phyloP scores from a whole-genome alignment of 768 basidiomycete genomes.

The Russula sp. region DNA sequence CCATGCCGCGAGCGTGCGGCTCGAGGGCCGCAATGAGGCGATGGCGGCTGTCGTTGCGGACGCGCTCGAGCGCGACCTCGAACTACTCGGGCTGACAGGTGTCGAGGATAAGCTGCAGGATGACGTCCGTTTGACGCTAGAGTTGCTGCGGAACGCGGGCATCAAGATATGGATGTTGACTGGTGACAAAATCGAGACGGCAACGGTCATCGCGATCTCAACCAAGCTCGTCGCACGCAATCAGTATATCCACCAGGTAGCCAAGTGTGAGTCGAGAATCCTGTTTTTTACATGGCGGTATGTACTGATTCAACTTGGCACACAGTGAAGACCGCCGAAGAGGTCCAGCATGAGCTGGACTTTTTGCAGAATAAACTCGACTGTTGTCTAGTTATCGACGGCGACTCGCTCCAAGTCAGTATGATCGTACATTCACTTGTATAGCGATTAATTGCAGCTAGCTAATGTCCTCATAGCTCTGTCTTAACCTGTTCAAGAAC shows the following conservation, averaged over 20 bases:
- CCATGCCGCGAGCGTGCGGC: slow-evolving; percentile 70
- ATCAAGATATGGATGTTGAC: slow-evolving; percentile 99
- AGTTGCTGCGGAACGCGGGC: slow-evolving; percentile 89
- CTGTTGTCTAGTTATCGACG: slow-evolving; percentile 97
- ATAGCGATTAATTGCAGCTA: background rate
- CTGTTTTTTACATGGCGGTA: background rate
- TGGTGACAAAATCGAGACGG: slow-evolving; percentile 98
- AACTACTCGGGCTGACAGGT: slow-evolving; percentile 91
- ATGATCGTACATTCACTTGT: background rate
- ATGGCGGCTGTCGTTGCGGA: slow-evolving; percentile 70
- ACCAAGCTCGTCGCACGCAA: slow-evolving; percentile 93
- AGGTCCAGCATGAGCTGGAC: slow-evolving; percentile 83
- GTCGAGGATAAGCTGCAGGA: slow-evolving; percentile 99
- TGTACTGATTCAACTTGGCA: slow-evolving; percentile 5
- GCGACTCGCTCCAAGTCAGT: slow-evolving; percentile 85
- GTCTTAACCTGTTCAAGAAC: slow-evolving; percentile 81
- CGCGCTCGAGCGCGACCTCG: slow-evolving; percentile 82
- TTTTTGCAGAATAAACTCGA: slow-evolving; percentile 92
- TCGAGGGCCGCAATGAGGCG: slow-evolving; percentile 77
- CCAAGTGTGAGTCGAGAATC: slow-evolving; percentile 58
- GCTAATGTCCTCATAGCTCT: slow-evolving; percentile 51
- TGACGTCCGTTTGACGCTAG: slow-evolving; percentile 90
- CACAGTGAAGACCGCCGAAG: slow-evolving; percentile 77
- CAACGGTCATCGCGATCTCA: slow-evolving; percentile 95
- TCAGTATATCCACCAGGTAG: slow-evolving; percentile 95